Evolutionary conservation across 805 yeast genomes (phyloP).

Genomic region (Candida pseudofarinosa): DNA sequence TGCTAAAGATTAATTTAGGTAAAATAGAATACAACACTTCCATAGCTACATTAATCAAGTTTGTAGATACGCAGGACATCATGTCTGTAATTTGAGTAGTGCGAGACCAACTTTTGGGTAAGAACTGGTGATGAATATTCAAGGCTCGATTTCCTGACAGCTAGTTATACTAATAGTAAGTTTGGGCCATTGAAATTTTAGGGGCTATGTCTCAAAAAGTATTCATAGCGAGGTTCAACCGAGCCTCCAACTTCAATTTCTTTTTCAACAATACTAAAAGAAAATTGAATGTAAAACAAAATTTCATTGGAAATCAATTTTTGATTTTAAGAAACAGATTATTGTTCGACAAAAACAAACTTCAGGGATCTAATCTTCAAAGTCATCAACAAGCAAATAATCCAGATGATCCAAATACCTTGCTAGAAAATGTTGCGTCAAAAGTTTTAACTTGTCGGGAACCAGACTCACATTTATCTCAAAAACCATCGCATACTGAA

Average conservation of each 20-base stretch:
- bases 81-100: neutral
- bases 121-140: too few relatives aligned
- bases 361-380: neutral
- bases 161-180: too few relatives aligned
- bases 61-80: neutral
- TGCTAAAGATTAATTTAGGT: neutral
- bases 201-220: constrained; percentile 5
- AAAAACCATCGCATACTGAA: constrained; percentile 19
- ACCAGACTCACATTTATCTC: constrained; percentile 24
- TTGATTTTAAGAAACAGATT: constrained; percentile 10
- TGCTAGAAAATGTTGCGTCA: constrained; percentile 39
- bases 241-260: constrained; percentile 27
- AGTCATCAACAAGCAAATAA: neutral
- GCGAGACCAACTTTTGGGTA: neutral
- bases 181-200: neutral
- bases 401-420: constrained; percentile 1
- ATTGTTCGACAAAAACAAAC: constrained; percentile 6
- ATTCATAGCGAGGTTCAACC: constrained; percentile 18
- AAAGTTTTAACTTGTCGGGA: constrained; percentile 45
- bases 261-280: constrained; percentile 34
- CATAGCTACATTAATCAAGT: neutral
- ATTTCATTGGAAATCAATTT: constrained; percentile 30
- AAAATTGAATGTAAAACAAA: constrained; percentile 25
- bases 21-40: neutral
- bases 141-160: too few relatives aligned